Conservation (phyloP, 768 basidiomycete genomes). For the Tulasnella sp. region DNA sequence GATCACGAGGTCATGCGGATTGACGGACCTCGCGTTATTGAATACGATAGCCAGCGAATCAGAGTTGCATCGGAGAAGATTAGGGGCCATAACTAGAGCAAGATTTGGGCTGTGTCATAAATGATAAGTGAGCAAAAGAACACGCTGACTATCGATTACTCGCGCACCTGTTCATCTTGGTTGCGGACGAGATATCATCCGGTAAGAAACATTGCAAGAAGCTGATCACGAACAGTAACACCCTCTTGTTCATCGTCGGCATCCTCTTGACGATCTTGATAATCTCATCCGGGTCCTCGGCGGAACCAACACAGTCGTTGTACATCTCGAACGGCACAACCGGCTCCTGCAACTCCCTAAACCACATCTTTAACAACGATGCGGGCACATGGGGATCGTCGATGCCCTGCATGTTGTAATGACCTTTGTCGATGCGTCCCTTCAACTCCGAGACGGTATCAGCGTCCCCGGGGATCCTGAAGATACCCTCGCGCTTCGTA, state of each 20-base stretch:
- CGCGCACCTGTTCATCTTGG: constrained; percentile 30
- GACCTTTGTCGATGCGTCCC: constrained; percentile 80
- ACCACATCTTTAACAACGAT: constrained; percentile 85
- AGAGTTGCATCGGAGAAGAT: constrained; percentile 74
- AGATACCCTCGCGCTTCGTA: constrained; percentile 78
- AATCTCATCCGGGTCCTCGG: constrained; percentile 52
- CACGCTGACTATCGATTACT: neutral
- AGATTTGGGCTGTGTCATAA: constrained; percentile 44
- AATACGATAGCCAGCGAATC: constrained; percentile 84
- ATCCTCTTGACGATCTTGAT: constrained; percentile 64
- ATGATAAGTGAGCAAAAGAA: constrained; percentile 16
- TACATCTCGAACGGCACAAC: constrained; percentile 85
- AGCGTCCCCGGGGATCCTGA: constrained; percentile 82
- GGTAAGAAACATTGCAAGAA: constrained; percentile 85
- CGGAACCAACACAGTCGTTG: constrained; percentile 69
- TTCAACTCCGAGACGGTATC: constrained; percentile 84
- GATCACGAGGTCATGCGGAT: neutral
- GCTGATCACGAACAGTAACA: constrained; percentile 79
- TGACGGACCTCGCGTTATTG: constrained; percentile 77
- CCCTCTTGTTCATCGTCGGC: constrained; percentile 77
- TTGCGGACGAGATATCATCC: constrained; percentile 55
- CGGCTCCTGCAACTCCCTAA: constrained; percentile 86
- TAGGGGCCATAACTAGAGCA: constrained; percentile 87
- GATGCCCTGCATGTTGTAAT: constrained; percentile 78
- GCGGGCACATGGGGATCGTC: constrained; percentile 87